These are phyloP conservation scores for Medicago lupulina DNA, from an alignment of 306 rosid genomes.

Conservation along the genomic window DNA sequence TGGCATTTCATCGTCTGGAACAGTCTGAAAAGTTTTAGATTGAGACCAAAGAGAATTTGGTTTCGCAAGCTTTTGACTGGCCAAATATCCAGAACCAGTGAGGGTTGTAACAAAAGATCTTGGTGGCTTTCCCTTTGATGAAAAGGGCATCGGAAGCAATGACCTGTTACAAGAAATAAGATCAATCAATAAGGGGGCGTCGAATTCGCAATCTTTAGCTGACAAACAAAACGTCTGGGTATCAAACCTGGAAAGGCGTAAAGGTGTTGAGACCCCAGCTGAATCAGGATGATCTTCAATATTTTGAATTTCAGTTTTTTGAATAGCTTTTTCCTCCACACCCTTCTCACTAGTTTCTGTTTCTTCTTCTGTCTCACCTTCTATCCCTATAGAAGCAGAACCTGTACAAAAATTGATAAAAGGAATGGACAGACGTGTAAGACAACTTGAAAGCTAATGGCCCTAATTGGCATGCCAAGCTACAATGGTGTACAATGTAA, in stretches of 20 bases:
- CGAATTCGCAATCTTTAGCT: slow-evolving; percentile 9
- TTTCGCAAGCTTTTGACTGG: slow-evolving; percentile 62
- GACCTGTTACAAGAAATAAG: slow-evolving; percentile 49
- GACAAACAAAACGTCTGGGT: slow-evolving; percentile 35
- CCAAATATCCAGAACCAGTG: slow-evolving; percentile 59
- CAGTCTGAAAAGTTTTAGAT: slow-evolving; percentile 48
- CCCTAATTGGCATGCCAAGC: slow-evolving; percentile 3
- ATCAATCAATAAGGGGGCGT: neutral
- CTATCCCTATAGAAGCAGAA: slow-evolving; percentile 51
- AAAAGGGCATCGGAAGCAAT: slow-evolving; percentile 60
- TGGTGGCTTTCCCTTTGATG: slow-evolving; percentile 74
- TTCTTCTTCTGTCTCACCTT: slow-evolving; percentile 71
- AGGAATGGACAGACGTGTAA: neutral
- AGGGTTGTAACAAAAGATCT: slow-evolving; percentile 64
- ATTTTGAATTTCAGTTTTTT: slow-evolving; percentile 57
- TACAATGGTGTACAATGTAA: neutral
- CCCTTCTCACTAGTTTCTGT: slow-evolving; percentile 57
- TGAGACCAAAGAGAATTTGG: slow-evolving; percentile 60
- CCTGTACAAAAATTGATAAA: slow-evolving; percentile 52
- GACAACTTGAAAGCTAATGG: slow-evolving; percentile 7
- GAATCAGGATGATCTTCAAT: slow-evolving; percentile 64
- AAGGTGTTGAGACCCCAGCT: slow-evolving; percentile 63
- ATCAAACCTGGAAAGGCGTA: slow-evolving; percentile 65
- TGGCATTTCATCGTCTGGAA: slow-evolving; percentile 63
- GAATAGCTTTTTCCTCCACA: slow-evolving; percentile 52